Evolutionary conservation across 192 early-diverging fungal genomes (phyloP), one percentile per base, ranked within the genome.

Genomic region (Gaertneriomyces semiglobifer): DNA sequence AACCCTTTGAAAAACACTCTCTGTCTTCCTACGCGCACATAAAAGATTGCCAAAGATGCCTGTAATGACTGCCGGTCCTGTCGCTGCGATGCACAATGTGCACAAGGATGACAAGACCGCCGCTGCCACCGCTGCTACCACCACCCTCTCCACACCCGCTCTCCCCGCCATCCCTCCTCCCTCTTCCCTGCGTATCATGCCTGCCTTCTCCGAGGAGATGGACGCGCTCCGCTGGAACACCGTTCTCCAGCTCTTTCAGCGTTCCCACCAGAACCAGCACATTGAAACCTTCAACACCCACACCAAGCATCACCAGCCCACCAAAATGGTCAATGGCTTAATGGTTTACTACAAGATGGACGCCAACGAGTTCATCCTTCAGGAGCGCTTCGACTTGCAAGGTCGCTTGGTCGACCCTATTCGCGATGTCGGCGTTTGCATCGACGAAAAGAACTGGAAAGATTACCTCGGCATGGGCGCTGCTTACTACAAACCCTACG

Each of bases 351-450:
- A 65, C 52, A 65, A 65, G 19, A 47, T 65, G 25, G 54, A 65
- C 54, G 63, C 33, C 16, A 38, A 38, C 52, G 63, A 65, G 51
- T 38, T 52, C 51, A 54, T 65, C 48, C 14, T 65, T 19, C 19
- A 43, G 6, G 63, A 65, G 63, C 63, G 63, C 33, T 65, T 53
- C 51, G 63, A 65, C 20, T 52, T 65, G 25, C 50, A 65, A 53
- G 43, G 51, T 52, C 51, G 54, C 41, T 53, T 65, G 63, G 50
- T 65, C 40, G 52, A 53, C 52, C 63, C 63, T 11, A 52, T 54
- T 19, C 50, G 63, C 1, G 50, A 47, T 39, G 44, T 47, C 63
- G 19, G n/a, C 41, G 52, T 25, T 52, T 41, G 42, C 12, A 65
- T 65, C 50, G 19, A 18, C 51, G 63, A 20, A 7, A 42, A 20